Conservation (phyloP, 78 protist species). For the Dictyostelium capitatum region DNA sequence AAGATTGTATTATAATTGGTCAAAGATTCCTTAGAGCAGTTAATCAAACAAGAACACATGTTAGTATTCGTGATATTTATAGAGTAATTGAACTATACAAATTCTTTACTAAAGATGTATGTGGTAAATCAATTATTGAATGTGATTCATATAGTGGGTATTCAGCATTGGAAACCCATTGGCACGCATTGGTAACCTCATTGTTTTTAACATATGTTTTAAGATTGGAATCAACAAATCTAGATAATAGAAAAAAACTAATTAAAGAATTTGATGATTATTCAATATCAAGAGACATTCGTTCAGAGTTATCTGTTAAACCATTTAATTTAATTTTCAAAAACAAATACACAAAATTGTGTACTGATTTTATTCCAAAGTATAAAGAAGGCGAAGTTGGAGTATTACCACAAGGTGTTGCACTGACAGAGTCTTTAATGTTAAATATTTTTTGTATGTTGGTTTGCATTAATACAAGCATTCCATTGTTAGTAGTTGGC, state of each 20-base stretch:
- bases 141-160: neutral
- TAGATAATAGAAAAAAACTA: slow-evolving; percentile 7
- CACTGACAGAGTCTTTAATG: neutral
- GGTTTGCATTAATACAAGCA: neutral
- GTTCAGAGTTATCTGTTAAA: neutral
- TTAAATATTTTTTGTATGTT: slow-evolving; percentile 14
- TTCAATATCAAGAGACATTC: neutral
- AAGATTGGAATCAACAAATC: neutral
- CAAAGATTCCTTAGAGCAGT: slow-evolving; percentile 1
- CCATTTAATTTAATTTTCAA: neutral
- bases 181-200: slow-evolving; percentile 17
- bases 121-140: neutral
- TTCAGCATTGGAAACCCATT: neutral
- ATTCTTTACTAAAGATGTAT: slow-evolving; percentile 9
- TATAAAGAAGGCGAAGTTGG: no score
- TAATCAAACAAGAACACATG: slow-evolving; percentile 32
- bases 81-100: slow-evolving; percentile 34
- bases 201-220: slow-evolving; percentile 23
- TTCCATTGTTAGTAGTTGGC: slow-evolving; percentile 17
- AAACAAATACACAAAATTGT: no score
- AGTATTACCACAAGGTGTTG: no score
- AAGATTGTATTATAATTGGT: slow-evolving; percentile 6
- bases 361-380: no score
- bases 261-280: neutral
- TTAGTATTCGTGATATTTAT: slow-evolving; percentile 44